A percentile compares a stretch with the other conserved stretches of the same genome.
These are phyloP conservation scores for Purpureocillium takamizusanense DNA, from an alignment of 2,329 filamentous ascomycete species.

Conservation along the genomic window DNA sequence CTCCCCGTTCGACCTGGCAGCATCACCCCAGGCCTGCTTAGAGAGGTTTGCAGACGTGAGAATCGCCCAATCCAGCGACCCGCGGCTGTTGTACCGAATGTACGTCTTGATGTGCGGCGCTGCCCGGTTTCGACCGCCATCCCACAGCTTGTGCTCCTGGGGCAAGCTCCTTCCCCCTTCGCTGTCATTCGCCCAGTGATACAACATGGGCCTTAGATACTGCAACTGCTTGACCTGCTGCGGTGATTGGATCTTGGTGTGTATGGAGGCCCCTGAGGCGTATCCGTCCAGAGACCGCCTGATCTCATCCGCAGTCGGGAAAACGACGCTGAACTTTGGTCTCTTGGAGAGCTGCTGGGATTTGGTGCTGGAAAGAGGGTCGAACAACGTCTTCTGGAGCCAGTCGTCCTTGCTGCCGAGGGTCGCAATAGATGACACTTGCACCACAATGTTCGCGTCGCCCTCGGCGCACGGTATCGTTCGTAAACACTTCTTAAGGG, in stretches of 20 bases:
- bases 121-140: conserved; percentile 57
- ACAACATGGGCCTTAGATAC: conserved; percentile 61
- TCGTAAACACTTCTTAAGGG: conserved; percentile 50
- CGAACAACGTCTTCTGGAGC: conserved; percentile 58
- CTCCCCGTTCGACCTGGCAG: conserved; percentile 44
- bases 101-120: conserved; percentile 90
- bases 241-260: conserved; percentile 64
- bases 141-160: conserved; percentile 15
- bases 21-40: conserved; percentile 79
- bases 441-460: conserved; percentile 42
- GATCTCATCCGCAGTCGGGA: conserved; percentile 73
- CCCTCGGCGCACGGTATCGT: conserved; percentile 36
- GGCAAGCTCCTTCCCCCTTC: conserved; percentile 19
- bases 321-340: conserved; percentile 62
- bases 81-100: conserved; percentile 49
- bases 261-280: conserved; percentile 66
- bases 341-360: conserved; percentile 11
- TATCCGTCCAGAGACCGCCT: conserved; percentile 72
- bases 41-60: conserved; percentile 87
- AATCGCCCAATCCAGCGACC: conserved; percentile 70
- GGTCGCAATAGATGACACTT: conserved; percentile 77
- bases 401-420: conserved; percentile 63
- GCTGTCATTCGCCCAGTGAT: conserved; percentile 65
- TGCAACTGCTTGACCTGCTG: conserved; percentile 65
- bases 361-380: conserved; percentile 29